Base-by-base conservation (phyloP, 208 protist species). In the Crithidia brevicula region DNA sequence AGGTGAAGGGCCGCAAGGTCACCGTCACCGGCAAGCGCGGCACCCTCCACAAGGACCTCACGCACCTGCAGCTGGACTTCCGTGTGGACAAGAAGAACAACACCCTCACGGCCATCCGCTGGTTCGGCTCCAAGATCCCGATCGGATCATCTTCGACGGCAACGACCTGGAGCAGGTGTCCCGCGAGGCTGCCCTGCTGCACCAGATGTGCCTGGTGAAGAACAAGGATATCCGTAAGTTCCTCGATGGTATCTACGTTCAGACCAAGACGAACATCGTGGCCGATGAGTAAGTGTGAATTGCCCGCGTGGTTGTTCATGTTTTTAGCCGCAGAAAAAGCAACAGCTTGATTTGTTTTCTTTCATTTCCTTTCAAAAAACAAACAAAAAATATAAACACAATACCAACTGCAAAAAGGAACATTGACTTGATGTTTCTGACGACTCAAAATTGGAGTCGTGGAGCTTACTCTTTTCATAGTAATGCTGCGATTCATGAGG, bases 221-320 rank as follows among this genome's bases (percentile, higher is more conserved):
- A 95, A 98, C 66, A 99, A 99, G 93, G 99, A 99, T 99, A 99
- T 99, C 88, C 97, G 99, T 91, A 99, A 99, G 96, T 99, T 99
- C 98, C 84, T 99, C 13, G 99, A 99, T 87, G 99, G 99, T 95
- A 97, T 99, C 82, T 99, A 99, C 83, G 97, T 99, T 30, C 93
- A 92, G 80, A 96, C 98, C 53, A 99, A 98, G 86, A 92, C 92
- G 56, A 88, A 91, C 83, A 78, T 98, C 50, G 77, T 89, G 52
- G 85, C 66, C 23, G 82, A 82, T 2, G 85, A 92, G 56, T 88
- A 84, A 31, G 33, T 8, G 7, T 28, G 27, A 13, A 31, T 9
- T 56, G 50, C 23, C 8, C 16, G 23, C 16, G 28, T 56, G 46
- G 6, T 15, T 58, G 5, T 1, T 40, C 34, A 5, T 27, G 10